These are phyloP conservation scores for Astrephomene gubernaculifera DNA, from an alignment of 139 green algal species.

Conservation along the genomic window DNA sequence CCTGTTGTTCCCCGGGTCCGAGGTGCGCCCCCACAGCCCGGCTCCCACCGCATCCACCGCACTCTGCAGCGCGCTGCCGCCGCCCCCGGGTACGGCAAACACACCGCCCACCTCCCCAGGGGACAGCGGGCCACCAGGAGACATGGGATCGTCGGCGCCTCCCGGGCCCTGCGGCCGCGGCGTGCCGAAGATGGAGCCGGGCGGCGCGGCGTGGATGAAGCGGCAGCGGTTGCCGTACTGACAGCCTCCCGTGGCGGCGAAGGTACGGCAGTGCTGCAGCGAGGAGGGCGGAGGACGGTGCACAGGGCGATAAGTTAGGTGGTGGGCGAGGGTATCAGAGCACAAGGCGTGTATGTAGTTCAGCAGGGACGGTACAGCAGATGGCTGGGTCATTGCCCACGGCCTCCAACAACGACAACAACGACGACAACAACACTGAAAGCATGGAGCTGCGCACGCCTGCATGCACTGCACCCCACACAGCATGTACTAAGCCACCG, in stretches of 20 bases:
- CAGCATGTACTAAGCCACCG: too few relatives aligned
- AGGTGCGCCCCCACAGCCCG: background rate
- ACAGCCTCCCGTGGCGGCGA: slow-evolving; percentile 77
- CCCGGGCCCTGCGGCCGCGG: background rate
- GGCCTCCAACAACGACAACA: too few relatives aligned
- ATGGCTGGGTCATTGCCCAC: too few relatives aligned
- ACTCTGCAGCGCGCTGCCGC: background rate
- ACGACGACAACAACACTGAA: too few relatives aligned
- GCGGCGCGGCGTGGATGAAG: slow-evolving; percentile 82
- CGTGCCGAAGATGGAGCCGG: background rate
- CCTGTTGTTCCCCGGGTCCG: background rate
- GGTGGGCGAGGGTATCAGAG: too few relatives aligned
- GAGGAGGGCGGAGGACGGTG: background rate
- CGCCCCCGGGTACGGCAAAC: background rate
- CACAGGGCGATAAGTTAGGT: too few relatives aligned
- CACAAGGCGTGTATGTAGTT: too few relatives aligned
- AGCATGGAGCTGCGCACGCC: too few relatives aligned
- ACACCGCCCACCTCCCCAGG: background rate
- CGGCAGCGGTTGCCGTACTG: slow-evolving; percentile 91
- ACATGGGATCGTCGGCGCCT: too few relatives aligned
- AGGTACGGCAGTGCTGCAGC: slow-evolving; percentile 77
- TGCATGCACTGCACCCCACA: too few relatives aligned
- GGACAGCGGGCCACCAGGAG: background rate
- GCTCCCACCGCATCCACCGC: background rate
- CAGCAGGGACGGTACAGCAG: too few relatives aligned